Percentiles rank a stretch among this genome's conserved stretches.
Evolutionary conservation across 306 rosid genomes (phyloP).

Genomic region (Fragaria ananassa): DNA sequence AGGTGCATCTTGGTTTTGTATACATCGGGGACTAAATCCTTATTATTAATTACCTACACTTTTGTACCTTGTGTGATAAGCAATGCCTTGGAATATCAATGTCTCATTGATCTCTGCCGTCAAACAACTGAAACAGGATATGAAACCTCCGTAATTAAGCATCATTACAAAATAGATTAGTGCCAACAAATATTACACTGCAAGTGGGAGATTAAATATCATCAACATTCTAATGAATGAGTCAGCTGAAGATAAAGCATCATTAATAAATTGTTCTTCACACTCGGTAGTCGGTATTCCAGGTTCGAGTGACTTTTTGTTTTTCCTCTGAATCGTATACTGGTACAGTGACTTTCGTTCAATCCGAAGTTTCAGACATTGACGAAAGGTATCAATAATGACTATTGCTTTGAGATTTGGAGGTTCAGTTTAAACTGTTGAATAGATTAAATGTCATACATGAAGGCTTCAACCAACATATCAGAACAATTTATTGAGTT

Average conservation of each 20-base stretch:
- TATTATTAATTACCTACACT: neutral
- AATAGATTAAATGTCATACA: neutral
- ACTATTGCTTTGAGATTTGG: neutral
- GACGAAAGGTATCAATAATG: neutral
- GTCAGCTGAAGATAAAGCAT: neutral
- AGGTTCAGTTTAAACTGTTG: neutral
- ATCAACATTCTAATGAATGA: neutral
- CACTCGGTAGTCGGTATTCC: conserved; percentile 1
- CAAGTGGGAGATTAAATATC: conserved; percentile 7
- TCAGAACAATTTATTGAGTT: neutral
- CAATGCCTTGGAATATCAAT: neutral
- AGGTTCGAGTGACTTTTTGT: neutral
- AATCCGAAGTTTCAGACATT: neutral
- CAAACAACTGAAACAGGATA: neutral
- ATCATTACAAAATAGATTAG: neutral
- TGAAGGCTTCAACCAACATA: neutral
- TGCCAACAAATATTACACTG: neutral
- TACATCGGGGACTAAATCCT: neutral
- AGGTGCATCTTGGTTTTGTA: neutral
- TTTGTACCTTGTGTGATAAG: neutral
- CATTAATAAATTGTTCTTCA: neutral
- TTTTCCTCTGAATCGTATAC: neutral
- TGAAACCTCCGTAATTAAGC: neutral
- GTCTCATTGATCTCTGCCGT: neutral
- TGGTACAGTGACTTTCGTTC: neutral